A percentile compares a stretch with the other conserved stretches of the same genome.
Evolutionary conservation across 176 grass and related monocot species (phyloP).

Genomic region (Oryza brachyantha): DNA sequence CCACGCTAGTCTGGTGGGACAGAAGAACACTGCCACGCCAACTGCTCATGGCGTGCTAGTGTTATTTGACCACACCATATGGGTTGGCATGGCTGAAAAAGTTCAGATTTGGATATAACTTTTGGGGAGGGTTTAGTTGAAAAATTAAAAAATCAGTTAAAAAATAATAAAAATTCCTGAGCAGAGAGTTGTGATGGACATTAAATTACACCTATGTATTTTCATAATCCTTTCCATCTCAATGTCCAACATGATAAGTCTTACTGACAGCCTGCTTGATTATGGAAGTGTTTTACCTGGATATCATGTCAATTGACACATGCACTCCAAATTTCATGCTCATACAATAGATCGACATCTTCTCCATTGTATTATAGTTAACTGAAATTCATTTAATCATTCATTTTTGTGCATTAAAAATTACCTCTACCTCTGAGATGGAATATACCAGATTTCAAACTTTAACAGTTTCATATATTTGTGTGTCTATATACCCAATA

Average conservation of each 20-base stretch:
- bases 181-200: not conserved
- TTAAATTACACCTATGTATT: conserved; percentile 5
- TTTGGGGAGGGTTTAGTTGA: too few species aligned
- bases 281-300: not conserved
- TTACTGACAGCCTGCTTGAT: not conserved
- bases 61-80: too few species aligned
- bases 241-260: not conserved
- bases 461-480: not conserved
- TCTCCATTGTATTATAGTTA: not conserved
- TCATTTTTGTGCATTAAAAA: not conserved
- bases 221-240: not conserved
- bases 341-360: not conserved
- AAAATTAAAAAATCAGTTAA: too few species aligned
- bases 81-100: too few species aligned
- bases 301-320: not conserved
- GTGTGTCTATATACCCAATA: not conserved
- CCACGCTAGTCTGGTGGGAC: too few species aligned
- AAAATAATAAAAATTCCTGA: too few species aligned
- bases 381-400: not conserved
- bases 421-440: not conserved
- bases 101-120: too few species aligned
- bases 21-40: too few species aligned
- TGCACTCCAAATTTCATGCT: not conserved
- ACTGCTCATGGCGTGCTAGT: too few species aligned
- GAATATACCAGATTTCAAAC: not conserved